Percentiles rank a stretch among this genome's conserved stretches.
Conservation (phyloP, 352 stramenopile species). For the Pseudoperonospora humuli region DNA sequence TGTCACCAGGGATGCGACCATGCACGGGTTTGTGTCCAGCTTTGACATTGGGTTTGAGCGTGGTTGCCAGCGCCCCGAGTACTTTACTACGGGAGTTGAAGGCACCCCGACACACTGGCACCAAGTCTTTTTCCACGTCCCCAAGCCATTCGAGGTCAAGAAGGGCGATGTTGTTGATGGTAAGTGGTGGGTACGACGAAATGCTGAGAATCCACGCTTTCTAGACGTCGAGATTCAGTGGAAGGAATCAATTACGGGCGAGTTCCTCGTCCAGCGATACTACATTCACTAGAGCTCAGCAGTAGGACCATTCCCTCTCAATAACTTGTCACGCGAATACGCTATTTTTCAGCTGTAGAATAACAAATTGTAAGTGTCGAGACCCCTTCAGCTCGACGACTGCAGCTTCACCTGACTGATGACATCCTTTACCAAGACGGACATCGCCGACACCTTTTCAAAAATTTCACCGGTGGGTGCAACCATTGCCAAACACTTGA, state of each 20-base stretch:
- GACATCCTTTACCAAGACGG: slow-evolving; percentile 73
- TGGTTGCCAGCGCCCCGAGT: slow-evolving; percentile 88
- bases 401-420: slow-evolving; percentile 61
- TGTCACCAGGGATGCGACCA: slow-evolving; percentile 78
- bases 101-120: slow-evolving; percentile 97
- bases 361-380: background rate
- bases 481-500: slow-evolving; percentile 55
- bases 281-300: slow-evolving; percentile 56
- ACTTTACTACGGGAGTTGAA: slow-evolving; percentile 90
- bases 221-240: slow-evolving; percentile 88
- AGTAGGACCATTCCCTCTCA: slow-evolving; percentile 13
- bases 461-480: slow-evolving; percentile 41
- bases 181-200: slow-evolving; percentile 84
- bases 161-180: slow-evolving; percentile 74
- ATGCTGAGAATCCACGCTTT: slow-evolving; percentile 90
- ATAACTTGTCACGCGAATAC: background rate
- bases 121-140: slow-evolving; percentile 96
- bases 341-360: background rate
- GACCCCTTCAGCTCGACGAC: slow-evolving; percentile 10
- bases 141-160: slow-evolving; percentile 61
- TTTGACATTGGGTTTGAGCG: slow-evolving; percentile 97
- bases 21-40: slow-evolving; percentile 94
- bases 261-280: slow-evolving; percentile 54
- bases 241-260: slow-evolving; percentile 36
- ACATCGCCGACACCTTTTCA: slow-evolving; percentile 68